Evolutionary conservation across 805 yeast genomes (phyloP).

Genomic region (Wickerhamiella sergipiensis): DNA sequence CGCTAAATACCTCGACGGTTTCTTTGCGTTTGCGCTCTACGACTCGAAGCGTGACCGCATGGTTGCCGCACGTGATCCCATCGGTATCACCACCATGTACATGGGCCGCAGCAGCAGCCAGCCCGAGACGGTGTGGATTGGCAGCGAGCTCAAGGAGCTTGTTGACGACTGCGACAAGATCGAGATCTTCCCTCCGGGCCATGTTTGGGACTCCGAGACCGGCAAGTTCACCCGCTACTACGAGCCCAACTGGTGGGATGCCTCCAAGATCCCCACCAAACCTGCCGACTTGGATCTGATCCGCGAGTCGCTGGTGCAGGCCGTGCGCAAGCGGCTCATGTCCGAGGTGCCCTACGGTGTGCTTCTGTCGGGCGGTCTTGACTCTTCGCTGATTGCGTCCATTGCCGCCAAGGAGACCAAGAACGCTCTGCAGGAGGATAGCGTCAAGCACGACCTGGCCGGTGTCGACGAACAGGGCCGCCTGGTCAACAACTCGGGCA

Average conservation of each 20-base stretch:
- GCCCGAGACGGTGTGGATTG: constrained; percentile 75
- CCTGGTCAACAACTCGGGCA: constrained; percentile 45
- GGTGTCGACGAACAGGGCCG: constrained; percentile 89
- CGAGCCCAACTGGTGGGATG: constrained; percentile 94
- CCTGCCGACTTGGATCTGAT: constrained; percentile 61
- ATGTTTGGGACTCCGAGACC: constrained; percentile 82
- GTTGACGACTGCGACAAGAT: constrained; percentile 90
- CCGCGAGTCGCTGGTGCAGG: constrained; percentile 74
- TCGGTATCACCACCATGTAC: constrained; percentile 92
- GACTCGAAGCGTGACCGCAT: constrained; percentile 77
- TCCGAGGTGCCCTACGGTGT: constrained; percentile 99
- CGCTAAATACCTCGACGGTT: constrained; percentile 89
- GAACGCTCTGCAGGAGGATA: constrained; percentile 57
- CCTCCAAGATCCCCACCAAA: constrained; percentile 51
- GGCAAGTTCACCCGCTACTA: constrained; percentile 79
- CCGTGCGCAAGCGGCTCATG: constrained; percentile 98
- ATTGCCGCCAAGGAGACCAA: constrained; percentile 95
- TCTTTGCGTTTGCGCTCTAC: constrained; percentile 91
- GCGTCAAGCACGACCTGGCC: constrained; percentile 53
- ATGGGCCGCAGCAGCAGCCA: constrained; percentile 65
- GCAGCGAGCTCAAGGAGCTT: constrained; percentile 87
- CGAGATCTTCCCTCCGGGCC: constrained; percentile 96
- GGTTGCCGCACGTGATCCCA: constrained; percentile 96
- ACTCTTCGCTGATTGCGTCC: constrained; percentile 89
- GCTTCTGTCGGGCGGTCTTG: constrained; percentile 91